Conservation (phyloP, 306 rosid species). For the Phaseolus lunatus region DNA sequence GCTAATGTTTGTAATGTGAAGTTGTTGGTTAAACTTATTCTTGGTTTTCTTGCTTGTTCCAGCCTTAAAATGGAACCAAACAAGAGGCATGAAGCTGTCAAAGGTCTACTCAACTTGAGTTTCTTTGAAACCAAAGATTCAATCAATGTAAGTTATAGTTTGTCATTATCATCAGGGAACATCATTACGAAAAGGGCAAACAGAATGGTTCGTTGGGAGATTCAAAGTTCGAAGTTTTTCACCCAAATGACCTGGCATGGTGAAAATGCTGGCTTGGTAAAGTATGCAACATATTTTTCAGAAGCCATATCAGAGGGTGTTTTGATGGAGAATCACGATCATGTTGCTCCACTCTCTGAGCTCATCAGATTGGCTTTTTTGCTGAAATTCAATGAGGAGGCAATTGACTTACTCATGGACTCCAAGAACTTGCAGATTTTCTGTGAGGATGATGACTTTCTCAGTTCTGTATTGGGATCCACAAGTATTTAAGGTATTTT, state of each 20-base stretch:
- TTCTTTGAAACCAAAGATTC: conserved; percentile 55
- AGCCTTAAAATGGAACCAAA: conserved; percentile 57
- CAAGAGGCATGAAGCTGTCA: conserved; percentile 61
- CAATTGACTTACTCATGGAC: conserved; percentile 60
- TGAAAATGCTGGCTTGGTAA: conserved; percentile 46
- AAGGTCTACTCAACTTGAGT: conserved; percentile 51
- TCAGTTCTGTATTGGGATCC: background rate
- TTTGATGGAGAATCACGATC: conserved; percentile 60
- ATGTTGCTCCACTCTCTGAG: conserved; percentile 56
- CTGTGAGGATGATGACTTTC: conserved; percentile 53
- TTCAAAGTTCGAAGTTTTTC: conserved; percentile 47
- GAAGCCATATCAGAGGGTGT: conserved; percentile 65
- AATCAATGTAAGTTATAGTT: conserved; percentile 53
- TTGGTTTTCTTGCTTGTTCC: conserved; percentile 71
- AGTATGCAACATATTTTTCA: conserved; percentile 64
- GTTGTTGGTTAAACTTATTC: conserved; percentile 64
- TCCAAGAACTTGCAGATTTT: conserved; percentile 63
- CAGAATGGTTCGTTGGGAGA: conserved; percentile 57
- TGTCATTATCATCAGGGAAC: conserved; percentile 51
- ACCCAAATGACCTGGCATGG: conserved; percentile 44
- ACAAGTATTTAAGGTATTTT: too few species aligned
- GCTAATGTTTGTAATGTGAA: conserved; percentile 40
- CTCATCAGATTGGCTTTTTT: conserved; percentile 60
- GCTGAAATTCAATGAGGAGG: conserved; percentile 58
- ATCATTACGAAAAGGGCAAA: conserved; percentile 40